phyloP scores from a whole-genome alignment of 1,284 basidiomycete genomes.

The Ustilago curta region DNA sequence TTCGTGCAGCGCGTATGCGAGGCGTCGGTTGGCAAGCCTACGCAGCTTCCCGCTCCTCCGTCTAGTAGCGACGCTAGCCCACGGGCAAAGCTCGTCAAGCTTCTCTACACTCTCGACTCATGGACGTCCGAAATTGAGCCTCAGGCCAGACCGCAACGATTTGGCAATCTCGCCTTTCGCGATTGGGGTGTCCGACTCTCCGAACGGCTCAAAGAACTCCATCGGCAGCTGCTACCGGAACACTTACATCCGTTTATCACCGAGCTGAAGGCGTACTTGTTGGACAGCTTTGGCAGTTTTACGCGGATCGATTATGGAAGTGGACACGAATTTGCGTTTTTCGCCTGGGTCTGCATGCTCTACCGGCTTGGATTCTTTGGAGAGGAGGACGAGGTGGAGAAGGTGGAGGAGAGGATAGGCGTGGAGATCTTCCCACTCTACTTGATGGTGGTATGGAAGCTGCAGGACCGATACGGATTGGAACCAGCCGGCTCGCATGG shows the following conservation, averaged over 20 bases:
- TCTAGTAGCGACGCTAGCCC: background rate
- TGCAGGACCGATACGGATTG: conserved; percentile 89
- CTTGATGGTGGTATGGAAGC: conserved; percentile 81
- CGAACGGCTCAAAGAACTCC: conserved; percentile 47
- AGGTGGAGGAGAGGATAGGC: conserved; percentile 54
- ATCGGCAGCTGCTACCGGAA: conserved; percentile 72
- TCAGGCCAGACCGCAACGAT: conserved; percentile 84
- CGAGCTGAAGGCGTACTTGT: conserved; percentile 80
- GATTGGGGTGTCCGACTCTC: conserved; percentile 85
- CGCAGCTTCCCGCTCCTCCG: conserved; percentile 18
- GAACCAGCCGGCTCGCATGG: conserved; percentile 98
- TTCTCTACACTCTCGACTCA: conserved; percentile 78
- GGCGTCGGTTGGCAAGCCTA: conserved; percentile 63
- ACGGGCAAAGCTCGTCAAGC: conserved; percentile 72
- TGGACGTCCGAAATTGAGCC: conserved; percentile 89
- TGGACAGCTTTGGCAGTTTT: conserved; percentile 89
- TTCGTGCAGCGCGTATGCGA: conserved; percentile 66
- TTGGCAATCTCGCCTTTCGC: conserved; percentile 92
- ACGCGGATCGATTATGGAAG: conserved; percentile 95
- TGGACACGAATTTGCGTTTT: conserved; percentile 79
- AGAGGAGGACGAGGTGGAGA: conserved; percentile 2
- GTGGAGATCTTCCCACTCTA: conserved; percentile 81
- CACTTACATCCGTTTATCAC: conserved; percentile 73
- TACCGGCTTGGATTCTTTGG: conserved; percentile 53
- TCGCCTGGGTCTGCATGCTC: conserved; percentile 61